Percentiles rank a stretch among this genome's conserved stretches.
Conservation (phyloP, 2,329 filamentous ascomycete species). For the Elsinoe batatas region DNA sequence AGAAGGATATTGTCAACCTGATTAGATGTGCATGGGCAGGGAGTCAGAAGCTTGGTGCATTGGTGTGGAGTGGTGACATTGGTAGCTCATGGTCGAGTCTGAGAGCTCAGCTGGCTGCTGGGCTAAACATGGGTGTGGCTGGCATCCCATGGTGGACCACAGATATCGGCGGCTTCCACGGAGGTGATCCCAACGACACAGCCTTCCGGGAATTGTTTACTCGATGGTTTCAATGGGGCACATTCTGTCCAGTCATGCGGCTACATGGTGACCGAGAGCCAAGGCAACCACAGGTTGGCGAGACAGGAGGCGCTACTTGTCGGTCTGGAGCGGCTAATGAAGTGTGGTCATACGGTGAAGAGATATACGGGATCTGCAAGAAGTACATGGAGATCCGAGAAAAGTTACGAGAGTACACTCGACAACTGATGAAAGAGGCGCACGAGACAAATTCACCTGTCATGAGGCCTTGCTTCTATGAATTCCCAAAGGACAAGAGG, state of each 20-base stretch:
- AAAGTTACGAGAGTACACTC: slow-evolving; percentile 47
- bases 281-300: slow-evolving; percentile 36
- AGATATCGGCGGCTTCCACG: slow-evolving; percentile 61
- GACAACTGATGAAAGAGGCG: slow-evolving; percentile 49
- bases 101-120: slow-evolving; percentile 51
- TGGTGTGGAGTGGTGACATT: slow-evolving; percentile 60
- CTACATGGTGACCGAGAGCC: slow-evolving; percentile 58
- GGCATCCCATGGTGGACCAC: slow-evolving; percentile 62
- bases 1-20: slow-evolving; percentile 50
- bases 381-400: slow-evolving; percentile 52
- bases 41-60: slow-evolving; percentile 53
- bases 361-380: slow-evolving; percentile 50
- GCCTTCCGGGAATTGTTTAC: slow-evolving; percentile 54
- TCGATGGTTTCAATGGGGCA: slow-evolving; percentile 60
- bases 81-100: slow-evolving; percentile 53
- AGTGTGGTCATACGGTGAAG: slow-evolving; percentile 55
- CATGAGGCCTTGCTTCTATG: slow-evolving; percentile 54
- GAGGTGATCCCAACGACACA: slow-evolving; percentile 47
- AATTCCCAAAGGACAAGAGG: slow-evolving; percentile 47
- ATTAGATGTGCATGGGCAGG: slow-evolving; percentile 48
- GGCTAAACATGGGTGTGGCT: slow-evolving; percentile 55
- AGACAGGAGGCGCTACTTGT: slow-evolving; percentile 29
- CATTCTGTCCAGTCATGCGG: slow-evolving; percentile 58
- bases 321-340: slow-evolving; percentile 48
- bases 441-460: slow-evolving; percentile 51